Evolutionary conservation across 208 protist species (phyloP), one percentile per base, ranked within the genome.

Genomic region (Lotmaria passim): DNA sequence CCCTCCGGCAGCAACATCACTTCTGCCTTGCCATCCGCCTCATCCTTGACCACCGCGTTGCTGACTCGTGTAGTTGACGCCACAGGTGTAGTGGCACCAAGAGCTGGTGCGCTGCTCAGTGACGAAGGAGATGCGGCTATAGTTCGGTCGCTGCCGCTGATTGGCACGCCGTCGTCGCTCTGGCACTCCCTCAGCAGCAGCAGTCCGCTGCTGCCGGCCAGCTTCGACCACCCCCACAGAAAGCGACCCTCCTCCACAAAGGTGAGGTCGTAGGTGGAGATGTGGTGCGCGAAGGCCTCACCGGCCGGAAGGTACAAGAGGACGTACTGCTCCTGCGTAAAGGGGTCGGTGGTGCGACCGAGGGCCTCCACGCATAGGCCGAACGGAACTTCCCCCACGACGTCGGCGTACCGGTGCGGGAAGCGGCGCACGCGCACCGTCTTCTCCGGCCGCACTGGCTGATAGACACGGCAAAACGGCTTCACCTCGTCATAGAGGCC

Each of bases 221-320:
- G 66, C 62, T 91, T 91, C 26, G 86, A 87, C 89, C 89, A 94
- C 7, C 89, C 89, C 89, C 89, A 94, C n/a, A 90, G 47, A 62
- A 76, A 88, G 38, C 67, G 77, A 11, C 57, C 69, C n/a, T 60
- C 57, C 17, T 77, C 78, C 39, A 75, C 51, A 44, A 52, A 79
- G 10, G 38, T 65, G 7, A 94, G 69, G 3, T 66, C 58, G 65
- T 90, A 89, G 19, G 75, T 75, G 43, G 62, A 36, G 0, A 83
- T 50, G 36, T 85, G 62, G 34, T 23, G 24, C 12, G 41, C 51
- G 59, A 61, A 75, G 41, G 15, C 78, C 33, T 44, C 57, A 1
- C 64, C 62, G 28, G 47, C 41, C 19, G 84, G 82, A 8, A 94
- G 78, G 55, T 81, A 75, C 43, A 94, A 31, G 2, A 94, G 63